These are phyloP conservation scores for Verticillium zaregamsianum DNA, from an alignment of 2,329 filamentous ascomycete species.

Conservation along the genomic window DNA sequence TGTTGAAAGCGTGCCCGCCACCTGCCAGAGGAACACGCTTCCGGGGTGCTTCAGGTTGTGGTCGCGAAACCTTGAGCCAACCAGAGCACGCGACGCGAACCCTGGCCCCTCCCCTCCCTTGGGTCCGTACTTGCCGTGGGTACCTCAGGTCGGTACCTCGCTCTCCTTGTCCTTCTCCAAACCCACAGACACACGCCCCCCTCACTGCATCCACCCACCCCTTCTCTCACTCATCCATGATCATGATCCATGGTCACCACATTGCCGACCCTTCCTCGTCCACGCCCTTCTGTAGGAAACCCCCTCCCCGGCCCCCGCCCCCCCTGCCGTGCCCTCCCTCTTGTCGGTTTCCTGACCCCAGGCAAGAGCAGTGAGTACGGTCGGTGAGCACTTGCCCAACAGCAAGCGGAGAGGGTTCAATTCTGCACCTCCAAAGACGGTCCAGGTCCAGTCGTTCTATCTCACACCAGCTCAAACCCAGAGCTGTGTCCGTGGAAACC, in stretches of 20 bases:
- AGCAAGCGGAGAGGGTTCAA: not conserved
- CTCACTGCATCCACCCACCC: not conserved
- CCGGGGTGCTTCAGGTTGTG: slow-evolving; percentile 9
- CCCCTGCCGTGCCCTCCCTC: not conserved
- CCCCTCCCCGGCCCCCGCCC: not conserved
- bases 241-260: not conserved
- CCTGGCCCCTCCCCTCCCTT: not conserved
- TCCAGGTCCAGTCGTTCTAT: not conserved
- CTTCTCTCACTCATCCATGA: not conserved
- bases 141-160: no score
- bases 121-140: no score
- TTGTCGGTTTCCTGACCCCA: not conserved
- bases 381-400: no score
- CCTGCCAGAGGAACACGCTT: slow-evolving; percentile 10
- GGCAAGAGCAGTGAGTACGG: no score
- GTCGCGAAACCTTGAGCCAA: not conserved
- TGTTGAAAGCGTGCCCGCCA: not conserved
- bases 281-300: not conserved
- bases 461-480: not conserved
- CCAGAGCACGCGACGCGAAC: not conserved
- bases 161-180: not conserved
- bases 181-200: not conserved
- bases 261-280: not conserved
- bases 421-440: not conserved
- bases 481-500: not conserved